Base-by-base conservation (phyloP, 2,329 filamentous ascomycete genomes). In the Pseudogymnoascus sp. region DNA sequence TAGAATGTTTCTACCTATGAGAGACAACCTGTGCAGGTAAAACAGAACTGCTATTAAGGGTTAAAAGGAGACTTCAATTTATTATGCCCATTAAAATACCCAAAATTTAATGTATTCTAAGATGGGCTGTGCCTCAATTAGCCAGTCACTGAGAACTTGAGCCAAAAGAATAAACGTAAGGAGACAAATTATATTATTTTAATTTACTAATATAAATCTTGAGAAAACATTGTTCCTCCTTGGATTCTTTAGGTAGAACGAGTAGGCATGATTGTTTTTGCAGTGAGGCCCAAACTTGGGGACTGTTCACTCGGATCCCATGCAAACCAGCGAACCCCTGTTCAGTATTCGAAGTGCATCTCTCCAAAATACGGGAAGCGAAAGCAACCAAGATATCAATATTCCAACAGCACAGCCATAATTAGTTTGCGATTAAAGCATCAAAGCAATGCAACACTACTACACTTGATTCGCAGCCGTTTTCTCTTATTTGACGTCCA, bases 21-120 rank as follows among this genome's bases (percentile, higher is more conserved):
- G 59, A 60, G 17, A 42, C 59, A 35, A 60, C 33, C 35, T 60
- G 59, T 60, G 59, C 59, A 40, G 59, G 59, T 60, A 60, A 60
- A 60, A 60, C 59, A 60, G 59, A 40, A 60, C 59, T 60, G 59
- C 59, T 42, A 40, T 19, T 60, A 11, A 56, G 29, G 50, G 50
- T 56, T 56, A 56, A 56, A 56, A 21, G 50, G 50, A 33, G 50
- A 56, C 35, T 56, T 56, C n/a, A 56, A 56, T 56, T 31, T 56
- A 56, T 33, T 56, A 56, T 56, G 50, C 29, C 46, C n/a, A 35
- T 35, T 56, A 56, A 56, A 56, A 56, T 56, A 56, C 50, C 50
- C 29, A 56, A 56, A 56, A 56, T 33, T 56, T 56, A 56, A 56
- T 56, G 50, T 7, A 56, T 33, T 56, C 9, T 56, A 56, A 33